Base-by-base conservation (phyloP, 2,329 filamentous ascomycete species). In the Tolypocladium nubicola region DNA sequence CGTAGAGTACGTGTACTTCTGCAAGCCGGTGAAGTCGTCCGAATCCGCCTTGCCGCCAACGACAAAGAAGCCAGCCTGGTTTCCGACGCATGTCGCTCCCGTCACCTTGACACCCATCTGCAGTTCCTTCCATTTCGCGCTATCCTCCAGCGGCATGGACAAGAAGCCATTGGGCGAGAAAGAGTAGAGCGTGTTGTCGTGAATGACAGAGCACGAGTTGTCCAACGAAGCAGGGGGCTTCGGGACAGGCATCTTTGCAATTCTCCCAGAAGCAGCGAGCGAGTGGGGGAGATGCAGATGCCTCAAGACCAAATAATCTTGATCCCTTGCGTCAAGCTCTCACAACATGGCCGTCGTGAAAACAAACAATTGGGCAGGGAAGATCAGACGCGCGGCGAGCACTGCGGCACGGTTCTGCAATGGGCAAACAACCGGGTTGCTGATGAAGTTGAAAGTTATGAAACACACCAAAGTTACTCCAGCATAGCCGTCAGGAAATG, bases 111-210 rank as follows among this genome's bases (percentile, higher is more conserved):
- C 79, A 53, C 89, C 90, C 68, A 79, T 80, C 1, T 79, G 66
- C 63, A 94, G 71, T 62, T 78, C 69, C 61, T 80, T 75, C 93
- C 93, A 97, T 73, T 83, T 73, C 53, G 84, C 88, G 54, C 88
- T 88, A 62, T 84, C 72, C 61, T 81, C 73, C 61, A 97, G 74
- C 14, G 79, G 72, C 62, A 97, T 73, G 10, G 88, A 87, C 69
- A 91, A 83, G 65, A 97, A 92, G 35, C 84, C 88, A 52, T 82
- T 74, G 10, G 84, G 74, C 7, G 90, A 89, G 71, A 90, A 96
- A 52, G 88, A 85, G 75, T 95, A 97, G 56, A 97, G 83, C 14
- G 85, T 90, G 70, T 91, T 86, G 68, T 91, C 79, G 75, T 89
- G 79, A 60, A 97, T 81, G 67, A 88, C 83, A 58, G 91, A 90